Percentiles rank a stretch among this genome's conserved stretches.
These are phyloP conservation scores for Aspergillus candidus DNA, from an alignment of 2,329 filamentous ascomycete species.

Conservation along the genomic window DNA sequence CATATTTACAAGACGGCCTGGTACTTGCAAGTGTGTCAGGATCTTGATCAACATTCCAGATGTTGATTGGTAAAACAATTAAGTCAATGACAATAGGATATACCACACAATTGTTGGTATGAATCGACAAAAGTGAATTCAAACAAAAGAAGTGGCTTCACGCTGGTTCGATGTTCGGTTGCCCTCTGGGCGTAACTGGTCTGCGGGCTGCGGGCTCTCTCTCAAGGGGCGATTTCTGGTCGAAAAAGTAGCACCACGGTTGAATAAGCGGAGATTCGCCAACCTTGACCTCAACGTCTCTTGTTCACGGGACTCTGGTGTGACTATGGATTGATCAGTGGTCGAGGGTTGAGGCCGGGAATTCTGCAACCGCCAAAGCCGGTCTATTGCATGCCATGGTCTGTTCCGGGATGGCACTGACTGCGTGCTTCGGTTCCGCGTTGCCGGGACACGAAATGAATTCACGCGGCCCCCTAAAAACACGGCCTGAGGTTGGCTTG, in stretches of 20 bases:
- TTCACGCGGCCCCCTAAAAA: conserved; percentile 29
- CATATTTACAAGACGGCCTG: neutral
- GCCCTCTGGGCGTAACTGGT: neutral
- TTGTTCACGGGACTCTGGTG: no score
- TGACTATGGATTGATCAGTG: no score
- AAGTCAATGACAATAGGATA: neutral
- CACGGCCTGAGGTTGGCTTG: conserved; percentile 29
- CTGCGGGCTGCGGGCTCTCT: neutral
- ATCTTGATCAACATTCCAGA: conserved; percentile 18
- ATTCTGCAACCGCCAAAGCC: neutral
- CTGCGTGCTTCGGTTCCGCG: conserved; percentile 33
- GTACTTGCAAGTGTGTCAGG: neutral
- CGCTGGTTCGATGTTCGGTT: conserved; percentile 16
- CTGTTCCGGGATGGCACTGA: conserved; percentile 14
- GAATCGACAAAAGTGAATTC: neutral
- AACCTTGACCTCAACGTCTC: no score
- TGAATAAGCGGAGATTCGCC: no score
- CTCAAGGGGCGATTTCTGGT: neutral
- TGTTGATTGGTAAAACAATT: conserved; percentile 9
- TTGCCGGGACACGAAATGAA: conserved; percentile 30
- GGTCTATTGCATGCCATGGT: no score
- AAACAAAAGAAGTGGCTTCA: conserved; percentile 16
- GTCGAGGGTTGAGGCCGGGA: no score
- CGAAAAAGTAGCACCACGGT: neutral
- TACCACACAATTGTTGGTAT: neutral